Conservation (phyloP, 768 basidiomycete genomes). For the Sarcodon aspratus region DNA sequence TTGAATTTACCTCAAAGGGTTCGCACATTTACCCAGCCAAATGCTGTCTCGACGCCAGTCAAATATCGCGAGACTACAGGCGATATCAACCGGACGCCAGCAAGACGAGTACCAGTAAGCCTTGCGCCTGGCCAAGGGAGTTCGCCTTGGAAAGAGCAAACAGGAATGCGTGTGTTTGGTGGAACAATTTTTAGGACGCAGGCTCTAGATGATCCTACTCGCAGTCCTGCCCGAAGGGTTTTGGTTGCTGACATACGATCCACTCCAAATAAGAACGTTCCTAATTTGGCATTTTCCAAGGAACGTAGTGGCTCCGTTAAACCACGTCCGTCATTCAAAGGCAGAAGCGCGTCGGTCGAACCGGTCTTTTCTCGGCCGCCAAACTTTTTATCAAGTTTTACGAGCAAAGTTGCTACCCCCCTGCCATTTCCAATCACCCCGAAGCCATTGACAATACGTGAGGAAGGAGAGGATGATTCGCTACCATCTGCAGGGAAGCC, state of each 20-base stretch:
- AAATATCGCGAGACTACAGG: conserved; percentile 18
- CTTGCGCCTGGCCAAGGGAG: conserved; percentile 39
- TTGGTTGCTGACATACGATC: conserved; percentile 15
- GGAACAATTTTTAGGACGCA: conserved; percentile 30
- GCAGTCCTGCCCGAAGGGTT: conserved; percentile 23
- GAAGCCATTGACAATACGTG: conserved; percentile 11
- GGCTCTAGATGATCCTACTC: conserved; percentile 24
- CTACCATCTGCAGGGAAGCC: neutral
- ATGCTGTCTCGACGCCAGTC: conserved; percentile 11
- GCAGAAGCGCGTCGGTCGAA: conserved; percentile 7
- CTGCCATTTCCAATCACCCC: conserved; percentile 3
- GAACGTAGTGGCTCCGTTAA: conserved; percentile 6
- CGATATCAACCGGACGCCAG: conserved; percentile 43
- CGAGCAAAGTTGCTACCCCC: neutral
- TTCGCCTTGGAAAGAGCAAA: conserved; percentile 35
- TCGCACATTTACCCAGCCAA: conserved; percentile 1
- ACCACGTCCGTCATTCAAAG: conserved; percentile 2
- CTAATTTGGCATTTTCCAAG: conserved; percentile 5
- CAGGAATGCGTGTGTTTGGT: conserved; percentile 20
- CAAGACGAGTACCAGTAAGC: conserved; percentile 48
- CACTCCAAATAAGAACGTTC: neutral
- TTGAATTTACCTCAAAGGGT: conserved; percentile 1
- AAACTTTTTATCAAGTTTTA: neutral
- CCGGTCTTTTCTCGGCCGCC: conserved; percentile 6
- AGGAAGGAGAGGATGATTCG: conserved; percentile 6